Percentiles rank a stretch among this genome's conserved stretches.
Evolutionary conservation across 2,329 filamentous ascomycete genomes (phyloP).

Genomic region (Didymella glomerata): DNA sequence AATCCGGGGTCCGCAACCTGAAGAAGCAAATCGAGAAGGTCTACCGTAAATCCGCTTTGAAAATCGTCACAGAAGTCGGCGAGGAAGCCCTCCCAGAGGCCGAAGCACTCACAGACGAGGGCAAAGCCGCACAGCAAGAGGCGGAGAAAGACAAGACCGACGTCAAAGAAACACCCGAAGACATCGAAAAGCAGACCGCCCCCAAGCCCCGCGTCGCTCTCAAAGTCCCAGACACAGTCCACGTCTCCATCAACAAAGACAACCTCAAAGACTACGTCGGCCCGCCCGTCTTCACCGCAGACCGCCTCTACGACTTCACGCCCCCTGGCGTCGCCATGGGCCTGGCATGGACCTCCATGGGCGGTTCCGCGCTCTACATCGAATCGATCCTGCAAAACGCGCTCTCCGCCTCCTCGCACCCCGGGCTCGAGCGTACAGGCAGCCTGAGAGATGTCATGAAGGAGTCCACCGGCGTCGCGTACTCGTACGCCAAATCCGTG

Average conservation of each 20-base stretch:
- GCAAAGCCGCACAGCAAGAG: constrained; percentile 78
- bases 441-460: constrained; percentile 98
- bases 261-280: constrained; percentile 97
- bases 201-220: constrained; percentile 77
- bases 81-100: constrained; percentile 83
- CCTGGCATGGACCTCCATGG: constrained; percentile 96
- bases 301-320: constrained; percentile 91
- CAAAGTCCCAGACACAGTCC: constrained; percentile 84
- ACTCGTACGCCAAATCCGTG: constrained; percentile 91
- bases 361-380: constrained; percentile 94
- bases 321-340: constrained; percentile 97
- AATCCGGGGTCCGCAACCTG: constrained; percentile 94
- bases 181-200: constrained; percentile 66
- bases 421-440: constrained; percentile 88
- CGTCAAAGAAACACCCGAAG: constrained; percentile 67
- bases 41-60: constrained; percentile 94
- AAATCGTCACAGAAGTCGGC: constrained; percentile 94
- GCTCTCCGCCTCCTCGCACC: constrained; percentile 75
- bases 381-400: constrained; percentile 93
- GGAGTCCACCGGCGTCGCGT: constrained; percentile 92
- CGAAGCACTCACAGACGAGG: constrained; percentile 83
- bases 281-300: constrained; percentile 92
- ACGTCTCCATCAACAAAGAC: constrained; percentile 85
- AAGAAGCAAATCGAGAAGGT: constrained; percentile 99
- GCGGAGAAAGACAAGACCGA: constrained; percentile 71